Evolutionary conservation across 2,329 filamentous ascomycete species (phyloP).

Genomic region (Leptographium flavum): DNA sequence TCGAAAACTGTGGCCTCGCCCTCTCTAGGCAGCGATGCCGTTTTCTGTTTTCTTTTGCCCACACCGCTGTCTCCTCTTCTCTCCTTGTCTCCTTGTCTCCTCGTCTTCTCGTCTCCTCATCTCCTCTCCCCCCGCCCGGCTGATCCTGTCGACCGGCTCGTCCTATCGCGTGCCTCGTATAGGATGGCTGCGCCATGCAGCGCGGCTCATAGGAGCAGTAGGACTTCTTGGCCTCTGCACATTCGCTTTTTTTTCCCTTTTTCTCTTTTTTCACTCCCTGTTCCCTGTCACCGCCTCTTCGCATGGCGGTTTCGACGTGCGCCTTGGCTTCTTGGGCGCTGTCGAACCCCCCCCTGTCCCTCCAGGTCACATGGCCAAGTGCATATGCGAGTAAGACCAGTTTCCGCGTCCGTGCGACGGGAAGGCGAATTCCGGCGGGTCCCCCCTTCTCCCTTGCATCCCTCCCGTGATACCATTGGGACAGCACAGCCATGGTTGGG

Average conservation of each 20-base stretch:
- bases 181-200: background rate
- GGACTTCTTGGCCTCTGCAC: background rate
- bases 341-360: background rate
- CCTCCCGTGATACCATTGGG: too few species aligned
- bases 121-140: too few species aligned
- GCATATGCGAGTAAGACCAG: constrained; percentile 9
- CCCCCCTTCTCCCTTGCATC: background rate
- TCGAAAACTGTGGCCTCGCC: too few species aligned
- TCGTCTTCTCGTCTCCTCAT: too few species aligned
- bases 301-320: background rate
- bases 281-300: constrained; percentile 11
- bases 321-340: background rate
- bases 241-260: background rate
- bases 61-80: too few species aligned
- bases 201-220: background rate
- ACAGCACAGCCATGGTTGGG: too few species aligned
- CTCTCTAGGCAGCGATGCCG: background rate
- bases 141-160: background rate
- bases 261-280: constrained; percentile 4
- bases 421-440: background rate
- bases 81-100: too few species aligned
- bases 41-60: background rate
- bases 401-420: constrained; percentile 5
- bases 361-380: constrained; percentile 9
- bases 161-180: background rate